Percentiles rank a stretch among this genome's conserved stretches.
Conservation (phyloP, 768 basidiomycete species). For the Trametes meyenii region DNA sequence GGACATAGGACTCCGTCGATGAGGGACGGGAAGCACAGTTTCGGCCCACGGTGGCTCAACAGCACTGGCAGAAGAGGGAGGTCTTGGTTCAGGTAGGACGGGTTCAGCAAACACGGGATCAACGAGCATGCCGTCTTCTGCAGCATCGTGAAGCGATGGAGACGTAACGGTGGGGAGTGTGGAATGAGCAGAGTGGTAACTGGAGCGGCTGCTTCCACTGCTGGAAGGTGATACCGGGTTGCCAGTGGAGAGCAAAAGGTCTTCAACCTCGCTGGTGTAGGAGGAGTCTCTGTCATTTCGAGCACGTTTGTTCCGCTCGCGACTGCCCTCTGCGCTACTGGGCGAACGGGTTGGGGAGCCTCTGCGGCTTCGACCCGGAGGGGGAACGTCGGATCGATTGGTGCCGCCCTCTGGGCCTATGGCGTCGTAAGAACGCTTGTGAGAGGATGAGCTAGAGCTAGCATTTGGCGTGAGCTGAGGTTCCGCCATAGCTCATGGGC, state of each 20-base stretch:
- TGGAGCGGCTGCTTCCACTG: conserved; percentile 16
- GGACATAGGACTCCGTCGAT: not conserved
- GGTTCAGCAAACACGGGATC: not conserved
- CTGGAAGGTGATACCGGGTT: conserved; percentile 8
- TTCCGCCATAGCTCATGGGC: not conserved
- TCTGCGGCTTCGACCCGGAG: not conserved
- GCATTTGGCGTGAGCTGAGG: not conserved
- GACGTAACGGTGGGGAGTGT: not conserved
- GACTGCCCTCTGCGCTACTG: not conserved
- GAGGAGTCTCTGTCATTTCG: conserved; percentile 20
- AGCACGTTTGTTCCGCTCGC: conserved; percentile 22
- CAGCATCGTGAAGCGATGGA: not conserved
- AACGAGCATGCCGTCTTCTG: conserved; percentile 10
- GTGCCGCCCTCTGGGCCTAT: conserved; percentile 6
- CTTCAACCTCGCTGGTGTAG: conserved; percentile 15
- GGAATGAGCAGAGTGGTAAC: conserved; percentile 22
- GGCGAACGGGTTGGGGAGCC: not conserved
- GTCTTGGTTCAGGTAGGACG: not conserved
- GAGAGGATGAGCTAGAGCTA: not conserved
- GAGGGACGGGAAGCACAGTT: not conserved
- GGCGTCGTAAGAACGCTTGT: conserved; percentile 23
- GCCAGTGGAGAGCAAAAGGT: conserved; percentile 4
- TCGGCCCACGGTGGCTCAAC: not conserved
- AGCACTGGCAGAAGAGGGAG: not conserved
- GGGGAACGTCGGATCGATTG: not conserved